These are phyloP conservation scores for Fusarium multiceps DNA, from an alignment of 2,329 filamentous ascomycete genomes.

Conservation along the genomic window DNA sequence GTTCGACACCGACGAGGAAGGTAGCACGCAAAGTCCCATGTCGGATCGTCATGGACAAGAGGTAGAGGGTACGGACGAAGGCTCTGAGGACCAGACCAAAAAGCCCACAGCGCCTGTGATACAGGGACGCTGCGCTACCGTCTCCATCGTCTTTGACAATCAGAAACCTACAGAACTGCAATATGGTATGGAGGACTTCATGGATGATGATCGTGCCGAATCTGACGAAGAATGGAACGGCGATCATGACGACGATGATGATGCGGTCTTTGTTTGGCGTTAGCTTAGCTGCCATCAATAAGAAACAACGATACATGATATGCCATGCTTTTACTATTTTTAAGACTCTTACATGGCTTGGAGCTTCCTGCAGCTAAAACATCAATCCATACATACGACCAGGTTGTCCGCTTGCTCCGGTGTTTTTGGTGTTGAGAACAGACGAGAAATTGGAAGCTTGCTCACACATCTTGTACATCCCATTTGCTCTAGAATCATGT, in stretches of 20 bases:
- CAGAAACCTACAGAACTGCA: constrained; percentile 76
- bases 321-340: not conserved
- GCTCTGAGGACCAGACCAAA: constrained; percentile 3
- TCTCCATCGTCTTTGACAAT: constrained; percentile 80
- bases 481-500: not conserved
- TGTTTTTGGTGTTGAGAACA: not conserved
- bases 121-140: constrained; percentile 77
- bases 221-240: constrained; percentile 69
- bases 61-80: constrained; percentile 10
- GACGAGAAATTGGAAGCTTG: not conserved
- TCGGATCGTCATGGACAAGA: constrained; percentile 20
- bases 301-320: not conserved
- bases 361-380: too few species aligned
- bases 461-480: not conserved
- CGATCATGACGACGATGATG: constrained; percentile 62
- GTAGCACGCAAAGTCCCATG: not conserved
- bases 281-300: constrained; percentile 2
- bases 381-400: not conserved
- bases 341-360: not conserved
- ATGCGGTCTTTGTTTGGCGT: constrained; percentile 48
- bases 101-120: constrained; percentile 63
- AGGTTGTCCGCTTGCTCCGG: not conserved
- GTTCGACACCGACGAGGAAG: constrained; percentile 44
- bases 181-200: constrained; percentile 78
- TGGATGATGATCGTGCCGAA: constrained; percentile 67